Evolutionary conservation across 2,329 filamentous ascomycete genomes (phyloP), one percentile per base, ranked within the genome.

Genomic region (Cladophialophora exuberans): DNA sequence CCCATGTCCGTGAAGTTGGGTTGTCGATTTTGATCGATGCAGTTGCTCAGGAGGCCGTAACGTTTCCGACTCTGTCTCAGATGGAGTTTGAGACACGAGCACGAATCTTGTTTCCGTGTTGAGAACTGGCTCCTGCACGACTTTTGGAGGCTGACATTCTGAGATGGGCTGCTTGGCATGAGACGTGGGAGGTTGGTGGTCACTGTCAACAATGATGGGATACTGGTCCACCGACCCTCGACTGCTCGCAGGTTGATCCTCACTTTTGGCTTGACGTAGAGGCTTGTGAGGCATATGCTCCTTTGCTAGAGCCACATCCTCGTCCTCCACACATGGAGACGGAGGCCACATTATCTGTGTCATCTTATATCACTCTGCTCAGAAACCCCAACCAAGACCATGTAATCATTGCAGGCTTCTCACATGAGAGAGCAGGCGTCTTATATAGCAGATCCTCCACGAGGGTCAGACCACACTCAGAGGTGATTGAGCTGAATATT

Each of bases 261-360:
- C 62, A 17, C 54, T 62, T 52, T 62, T 64, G n/a, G 52, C 13
- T 18, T 54, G 46, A 31, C 44, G 22, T 43, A 52, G 62, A 49
- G 67, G 65, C 25, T 66, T 57, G 44, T 69, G 70, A 23, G 69
- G 54, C 10, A 73, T 48, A 61, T 56, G 54, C 53, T 78, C 75
- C 57, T 70, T 70, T 15, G 72, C 68, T 22, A 77, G 67, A 25
- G 75, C 71, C 28, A 66, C 64, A n/a, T 64, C 58, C 61, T 76
- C 75, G 54, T 77, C 75, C 59, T 78, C 76, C 49, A 76, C 76
- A 46, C 61, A 71, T 22, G 76, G 75, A 51, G 68, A 68, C 17
- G 75, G 76, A 28, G 75, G 74, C 70, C 70, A 73, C 44, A 28
- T n/a, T n/a, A n/a, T 33, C 33, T 56, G 55, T 20, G 48, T 45